These are phyloP conservation scores for Microstroma glucosiphilum DNA, from an alignment of 1,284 basidiomycete species.

Conservation along the genomic window DNA sequence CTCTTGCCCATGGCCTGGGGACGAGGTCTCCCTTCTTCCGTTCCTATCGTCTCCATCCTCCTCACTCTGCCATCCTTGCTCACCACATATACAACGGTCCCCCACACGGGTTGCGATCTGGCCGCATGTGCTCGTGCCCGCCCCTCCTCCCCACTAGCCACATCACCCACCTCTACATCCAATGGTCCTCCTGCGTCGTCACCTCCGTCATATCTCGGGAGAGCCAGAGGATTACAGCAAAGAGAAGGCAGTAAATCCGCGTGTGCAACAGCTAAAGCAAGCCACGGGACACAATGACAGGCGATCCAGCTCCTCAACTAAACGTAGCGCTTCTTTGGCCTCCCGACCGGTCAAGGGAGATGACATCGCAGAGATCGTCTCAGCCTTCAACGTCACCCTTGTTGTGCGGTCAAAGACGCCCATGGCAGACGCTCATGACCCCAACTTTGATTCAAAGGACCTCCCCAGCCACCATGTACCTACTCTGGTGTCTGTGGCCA, in stretches of 20 bases:
- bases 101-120: too few species aligned
- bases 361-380: neutral
- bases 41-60: too few species aligned
- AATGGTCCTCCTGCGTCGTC: neutral
- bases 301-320: neutral
- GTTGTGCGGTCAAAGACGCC: neutral
- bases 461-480: conserved; percentile 5
- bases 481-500: neutral
- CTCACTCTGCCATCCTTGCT: too few species aligned
- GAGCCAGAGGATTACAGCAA: neutral
- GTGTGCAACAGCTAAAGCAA: neutral
- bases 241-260: neutral
- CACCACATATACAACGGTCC: too few species aligned
- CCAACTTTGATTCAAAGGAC: neutral
- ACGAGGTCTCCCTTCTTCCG: too few species aligned
- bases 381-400: conserved; percentile 2
- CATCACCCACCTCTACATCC: too few species aligned
- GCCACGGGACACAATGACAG: neutral
- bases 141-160: too few species aligned
- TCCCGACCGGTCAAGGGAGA: neutral
- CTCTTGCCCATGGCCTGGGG: too few species aligned
- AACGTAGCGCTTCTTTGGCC: neutral
- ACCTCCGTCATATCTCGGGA: neutral
- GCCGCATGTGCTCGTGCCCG: too few species aligned
- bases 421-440: conserved; percentile 4